Conservation (phyloP, 768 basidiomycete genomes). For the Auriscalpium microsporum region DNA sequence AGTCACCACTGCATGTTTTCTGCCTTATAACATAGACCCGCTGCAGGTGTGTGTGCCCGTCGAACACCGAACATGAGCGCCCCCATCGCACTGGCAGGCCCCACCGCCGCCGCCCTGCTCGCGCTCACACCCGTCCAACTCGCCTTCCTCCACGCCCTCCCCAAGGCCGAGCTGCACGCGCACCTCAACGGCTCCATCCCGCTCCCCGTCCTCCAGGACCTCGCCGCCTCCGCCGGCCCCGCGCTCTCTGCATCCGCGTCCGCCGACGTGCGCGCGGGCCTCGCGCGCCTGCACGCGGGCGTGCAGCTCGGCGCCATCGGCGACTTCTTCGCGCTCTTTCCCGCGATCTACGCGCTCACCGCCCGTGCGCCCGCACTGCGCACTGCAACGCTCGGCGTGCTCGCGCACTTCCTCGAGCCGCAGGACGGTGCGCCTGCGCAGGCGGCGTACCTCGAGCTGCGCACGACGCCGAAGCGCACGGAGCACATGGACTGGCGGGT, state of each 20-base stretch:
- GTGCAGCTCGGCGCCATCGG: conserved; percentile 42
- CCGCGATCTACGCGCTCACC: conserved; percentile 72
- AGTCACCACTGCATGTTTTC: too few relatives aligned
- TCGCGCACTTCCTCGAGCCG: conserved; percentile 51
- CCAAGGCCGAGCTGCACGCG: conserved; percentile 82
- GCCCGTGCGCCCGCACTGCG: conserved; percentile 47
- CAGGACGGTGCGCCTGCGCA: conserved; percentile 26
- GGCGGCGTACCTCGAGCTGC: conserved; percentile 72
- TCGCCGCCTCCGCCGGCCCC: conserved; percentile 38
- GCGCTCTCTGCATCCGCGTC: neutral
- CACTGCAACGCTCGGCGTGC: conserved; percentile 54
- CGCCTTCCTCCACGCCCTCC: conserved; percentile 50
- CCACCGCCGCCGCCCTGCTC: conserved; percentile 41
- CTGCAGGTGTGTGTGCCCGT: too few relatives aligned
- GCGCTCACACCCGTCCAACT: conserved; percentile 45
- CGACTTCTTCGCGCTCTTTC: conserved; percentile 71
- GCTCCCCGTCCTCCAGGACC: conserved; percentile 47
- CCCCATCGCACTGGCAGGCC: conserved; percentile 19
- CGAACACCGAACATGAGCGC: too few relatives aligned
- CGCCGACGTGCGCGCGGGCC: conserved; percentile 31
- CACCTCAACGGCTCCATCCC: conserved; percentile 85
- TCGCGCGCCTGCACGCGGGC: conserved; percentile 32
- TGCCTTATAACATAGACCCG: too few relatives aligned
- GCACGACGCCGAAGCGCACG: conserved; percentile 66
- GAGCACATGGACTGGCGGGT: conserved; percentile 44